Conservation (phyloP, 2,329 filamentous ascomycete species). For the Aspergillus japonicus region DNA sequence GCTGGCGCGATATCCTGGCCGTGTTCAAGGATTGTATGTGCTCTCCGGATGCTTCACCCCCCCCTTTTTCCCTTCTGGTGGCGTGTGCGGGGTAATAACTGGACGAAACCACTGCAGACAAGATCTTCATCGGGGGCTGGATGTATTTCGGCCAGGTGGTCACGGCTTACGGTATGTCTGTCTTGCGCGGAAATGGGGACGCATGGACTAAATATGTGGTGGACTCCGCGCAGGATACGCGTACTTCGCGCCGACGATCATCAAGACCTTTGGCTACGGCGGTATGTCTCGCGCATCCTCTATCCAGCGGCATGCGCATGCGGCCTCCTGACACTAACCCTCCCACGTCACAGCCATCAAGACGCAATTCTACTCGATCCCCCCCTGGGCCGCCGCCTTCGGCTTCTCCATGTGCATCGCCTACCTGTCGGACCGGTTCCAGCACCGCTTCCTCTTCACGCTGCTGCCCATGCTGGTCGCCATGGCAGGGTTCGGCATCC, state of each 20-base stretch:
- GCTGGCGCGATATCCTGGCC: conserved; percentile 56
- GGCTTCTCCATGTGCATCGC: conserved; percentile 74
- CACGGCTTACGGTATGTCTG: conserved; percentile 60
- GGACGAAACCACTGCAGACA: conserved; percentile 40
- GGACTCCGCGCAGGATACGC: conserved; percentile 54
- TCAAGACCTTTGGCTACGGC: conserved; percentile 63
- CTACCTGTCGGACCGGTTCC: conserved; percentile 66
- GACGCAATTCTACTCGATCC: conserved; percentile 52
- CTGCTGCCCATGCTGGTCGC: conserved; percentile 65
- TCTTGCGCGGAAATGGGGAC: not conserved
- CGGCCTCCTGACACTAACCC: not conserved
- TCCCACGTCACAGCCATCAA: conserved; percentile 39
- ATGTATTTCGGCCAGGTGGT: conserved; percentile 81
- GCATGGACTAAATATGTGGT: conserved; percentile 6
- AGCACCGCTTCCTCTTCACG: conserved; percentile 73
- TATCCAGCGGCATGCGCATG: too few species aligned
- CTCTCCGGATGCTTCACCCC: too few species aligned
- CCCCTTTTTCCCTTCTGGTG: not conserved
- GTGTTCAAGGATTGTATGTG: conserved; percentile 65
- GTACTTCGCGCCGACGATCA: conserved; percentile 73
- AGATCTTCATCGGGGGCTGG: conserved; percentile 69
- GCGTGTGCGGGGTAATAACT: conserved; percentile 10
- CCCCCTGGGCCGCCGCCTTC: conserved; percentile 70
- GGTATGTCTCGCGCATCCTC: conserved; percentile 20
- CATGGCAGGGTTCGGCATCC: conserved; percentile 71